Percentiles rank a stretch among this genome's conserved stretches.
Conservation (phyloP, 495 filamentous ascomycete genomes). For the Neurospora sp. region DNA sequence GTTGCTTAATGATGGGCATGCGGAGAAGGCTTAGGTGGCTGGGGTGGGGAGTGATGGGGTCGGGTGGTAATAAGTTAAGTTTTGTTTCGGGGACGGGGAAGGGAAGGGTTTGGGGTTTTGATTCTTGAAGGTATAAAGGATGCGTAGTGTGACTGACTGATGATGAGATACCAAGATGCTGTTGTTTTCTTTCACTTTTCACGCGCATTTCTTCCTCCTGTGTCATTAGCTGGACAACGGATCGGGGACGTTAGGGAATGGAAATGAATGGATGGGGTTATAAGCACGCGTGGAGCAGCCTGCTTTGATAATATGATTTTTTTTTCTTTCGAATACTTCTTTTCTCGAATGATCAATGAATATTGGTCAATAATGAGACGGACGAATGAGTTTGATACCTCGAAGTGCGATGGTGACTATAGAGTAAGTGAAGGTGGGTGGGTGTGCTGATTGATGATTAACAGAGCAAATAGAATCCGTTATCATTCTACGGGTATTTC, state of each 20-base stretch:
- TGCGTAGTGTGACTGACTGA: neutral
- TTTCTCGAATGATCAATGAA: neutral
- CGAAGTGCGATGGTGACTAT: neutral
- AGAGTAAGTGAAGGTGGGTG: too few species aligned
- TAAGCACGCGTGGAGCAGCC: neutral
- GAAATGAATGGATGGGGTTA: neutral
- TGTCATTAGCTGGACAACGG: neutral
- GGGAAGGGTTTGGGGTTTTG: neutral
- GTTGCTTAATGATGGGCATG: conserved; percentile 87
- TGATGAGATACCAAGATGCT: neutral
- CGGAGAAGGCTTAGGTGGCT: conserved; percentile 44
- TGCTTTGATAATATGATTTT: neutral
- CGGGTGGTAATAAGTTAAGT: neutral
- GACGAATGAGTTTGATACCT: neutral
- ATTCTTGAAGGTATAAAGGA: neutral
- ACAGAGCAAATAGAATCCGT: too few species aligned
- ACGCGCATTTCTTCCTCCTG: neutral
- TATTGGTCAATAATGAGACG: neutral
- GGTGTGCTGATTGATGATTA: too few species aligned
- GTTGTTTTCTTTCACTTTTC: neutral
- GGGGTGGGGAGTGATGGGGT: neutral
- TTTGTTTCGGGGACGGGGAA: neutral
- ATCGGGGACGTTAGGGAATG: neutral
- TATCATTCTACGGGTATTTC: too few species aligned
- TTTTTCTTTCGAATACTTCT: neutral